These are phyloP conservation scores for Solanum sitiens DNA, from an alignment of 257 asterid species.

Conservation along the genomic window DNA sequence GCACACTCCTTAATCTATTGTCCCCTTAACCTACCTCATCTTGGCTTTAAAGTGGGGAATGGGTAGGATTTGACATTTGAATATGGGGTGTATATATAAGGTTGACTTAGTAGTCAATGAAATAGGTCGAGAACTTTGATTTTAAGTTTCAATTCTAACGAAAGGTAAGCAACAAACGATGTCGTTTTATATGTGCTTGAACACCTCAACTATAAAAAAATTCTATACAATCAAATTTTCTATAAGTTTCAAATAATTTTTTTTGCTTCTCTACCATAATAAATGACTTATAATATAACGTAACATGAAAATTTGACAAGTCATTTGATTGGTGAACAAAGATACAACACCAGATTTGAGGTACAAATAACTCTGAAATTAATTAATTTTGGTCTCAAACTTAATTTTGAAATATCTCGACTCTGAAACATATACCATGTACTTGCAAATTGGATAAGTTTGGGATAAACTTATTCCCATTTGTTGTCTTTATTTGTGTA, in stretches of 20 bases:
- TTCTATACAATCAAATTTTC: not conserved
- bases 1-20: not conserved
- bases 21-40: not conserved
- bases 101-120: not conserved
- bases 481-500: not conserved
- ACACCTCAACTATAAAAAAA: not conserved
- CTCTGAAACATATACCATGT: not conserved
- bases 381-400: not conserved
- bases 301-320: not conserved
- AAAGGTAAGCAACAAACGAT: not conserved
- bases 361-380: accelerated
- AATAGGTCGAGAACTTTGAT: not conserved
- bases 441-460: not conserved
- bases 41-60: not conserved
- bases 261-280: not conserved
- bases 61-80: not conserved
- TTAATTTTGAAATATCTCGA: not conserved
- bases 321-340: not conserved
- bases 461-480: not conserved
- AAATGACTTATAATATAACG: not conserved
- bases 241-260: not conserved
- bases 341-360: not conserved
- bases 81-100: not conserved
- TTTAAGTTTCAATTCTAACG: not conserved
- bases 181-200: not conserved